Evolutionary conservation across 108 stramenopile species (phyloP).

Genomic region (Skeletonema tropicum): DNA sequence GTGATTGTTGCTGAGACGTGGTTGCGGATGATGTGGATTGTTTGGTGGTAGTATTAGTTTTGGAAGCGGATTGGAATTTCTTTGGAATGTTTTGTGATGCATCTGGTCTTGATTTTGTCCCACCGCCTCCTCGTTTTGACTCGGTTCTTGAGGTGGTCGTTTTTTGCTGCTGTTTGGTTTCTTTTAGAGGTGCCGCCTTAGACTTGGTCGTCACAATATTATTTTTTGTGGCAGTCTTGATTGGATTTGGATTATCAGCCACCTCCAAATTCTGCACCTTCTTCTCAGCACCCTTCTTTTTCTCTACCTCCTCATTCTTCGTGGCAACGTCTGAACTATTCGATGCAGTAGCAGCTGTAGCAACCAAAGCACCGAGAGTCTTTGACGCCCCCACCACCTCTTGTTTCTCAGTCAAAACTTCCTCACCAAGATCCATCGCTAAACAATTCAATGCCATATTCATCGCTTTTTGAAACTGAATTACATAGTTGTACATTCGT

Average conservation of each 20-base stretch:
- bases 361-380: not conserved
- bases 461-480: slow-evolving; percentile 16
- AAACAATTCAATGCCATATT: slow-evolving; percentile 40
- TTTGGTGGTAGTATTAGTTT: not conserved
- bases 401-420: not conserved
- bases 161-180: not conserved
- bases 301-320: not conserved
- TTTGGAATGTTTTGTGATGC: slow-evolving; percentile 1
- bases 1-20: not conserved
- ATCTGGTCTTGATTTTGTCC: slow-evolving; percentile 3
- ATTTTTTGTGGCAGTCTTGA: not conserved
- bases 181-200: not conserved
- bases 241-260: not conserved
- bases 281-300: not conserved
- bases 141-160: not conserved
- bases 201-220: not conserved
- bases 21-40: not conserved
- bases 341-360: not conserved
- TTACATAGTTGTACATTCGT: not conserved
- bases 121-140: not conserved
- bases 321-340: not conserved
- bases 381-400: not conserved
- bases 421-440: not conserved
- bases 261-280: not conserved
- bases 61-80: not conserved